Conservation (phyloP, 1,139 yeast genomes). For the Blastobotrys serpentis region DNA sequence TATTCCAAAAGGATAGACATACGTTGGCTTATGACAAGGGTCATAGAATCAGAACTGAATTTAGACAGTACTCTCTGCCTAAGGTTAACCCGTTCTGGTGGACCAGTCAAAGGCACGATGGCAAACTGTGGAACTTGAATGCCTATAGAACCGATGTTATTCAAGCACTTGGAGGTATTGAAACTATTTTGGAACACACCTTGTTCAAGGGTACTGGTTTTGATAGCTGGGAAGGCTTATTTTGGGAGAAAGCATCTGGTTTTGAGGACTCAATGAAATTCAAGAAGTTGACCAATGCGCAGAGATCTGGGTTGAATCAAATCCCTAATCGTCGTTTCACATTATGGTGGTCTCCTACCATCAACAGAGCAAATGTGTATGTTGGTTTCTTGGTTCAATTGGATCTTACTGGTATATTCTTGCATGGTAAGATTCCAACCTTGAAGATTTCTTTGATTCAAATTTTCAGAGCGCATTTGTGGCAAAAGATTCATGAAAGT, state of each 20-base stretch:
- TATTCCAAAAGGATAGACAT: constrained; percentile 93
- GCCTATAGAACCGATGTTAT: constrained; percentile 94
- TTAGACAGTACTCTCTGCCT: constrained; percentile 68
- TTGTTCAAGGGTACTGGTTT: constrained; percentile 96
- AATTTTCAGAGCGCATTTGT: constrained; percentile 94
- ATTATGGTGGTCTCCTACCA: constrained; percentile 99
- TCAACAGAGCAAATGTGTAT: constrained; percentile 95
- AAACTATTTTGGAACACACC: constrained; percentile 92
- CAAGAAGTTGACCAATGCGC: constrained; percentile 94
- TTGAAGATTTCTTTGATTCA: constrained; percentile 92
- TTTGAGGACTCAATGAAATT: constrained; percentile 95
- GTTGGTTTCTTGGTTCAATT: constrained; percentile 96
- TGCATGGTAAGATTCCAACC: constrained; percentile 98
- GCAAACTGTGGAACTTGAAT: constrained; percentile 90
- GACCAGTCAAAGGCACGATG: constrained; percentile 92
- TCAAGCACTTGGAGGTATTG: constrained; percentile 96
- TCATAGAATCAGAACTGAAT: constrained; percentile 77
- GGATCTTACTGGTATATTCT: constrained; percentile 92
- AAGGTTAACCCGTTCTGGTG: constrained; percentile 93
- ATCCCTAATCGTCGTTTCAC: constrained; percentile 97
- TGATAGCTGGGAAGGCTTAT: constrained; percentile 97
- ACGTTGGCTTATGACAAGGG: constrained; percentile 95
- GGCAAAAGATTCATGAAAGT: constrained; percentile 99
- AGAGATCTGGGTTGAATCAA: constrained; percentile 94
- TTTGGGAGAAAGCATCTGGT: constrained; percentile 97